Base-by-base conservation (phyloP, 2,329 filamentous ascomycete species). In the Elsinoe australis region DNA sequence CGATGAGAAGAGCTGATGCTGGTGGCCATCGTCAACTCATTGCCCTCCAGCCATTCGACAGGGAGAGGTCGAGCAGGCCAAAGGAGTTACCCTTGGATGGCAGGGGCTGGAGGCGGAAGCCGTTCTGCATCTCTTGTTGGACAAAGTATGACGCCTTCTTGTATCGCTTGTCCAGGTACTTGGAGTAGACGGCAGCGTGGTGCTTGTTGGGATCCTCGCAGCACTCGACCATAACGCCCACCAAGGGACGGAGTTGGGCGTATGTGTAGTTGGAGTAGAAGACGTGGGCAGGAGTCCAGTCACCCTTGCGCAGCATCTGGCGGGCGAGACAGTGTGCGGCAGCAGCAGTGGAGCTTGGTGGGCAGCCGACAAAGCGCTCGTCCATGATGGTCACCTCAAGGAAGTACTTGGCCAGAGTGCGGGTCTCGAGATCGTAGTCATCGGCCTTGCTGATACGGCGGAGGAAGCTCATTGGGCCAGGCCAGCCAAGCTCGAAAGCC, bases 381-480 rank as follows among this genome's bases (percentile, higher is more conserved):
- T 98, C 92, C 88, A 96, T 95, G 64, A 96, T 82, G 29, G 88
- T 94, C 49, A 96, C 78, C 65, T 98, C 92, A 19, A 98, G 75
- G 67, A 98, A 95, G 69, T 98, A 98, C 70, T 98, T 98, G 58
- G 92, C 88, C 48, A 98, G 72, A 4, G 92, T 96, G 29, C 92
- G 80, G 8, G 90, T 95, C 69, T 98, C 90, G 38, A 95, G 73
- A 61, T 98, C 89, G 62, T 96, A 98, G 62, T 95, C 88, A 63
- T 98, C 92, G 10, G 92, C 92, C 71, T 96, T 96, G 80, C 90
- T 96, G 67, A 96, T 92, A 49, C 90, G 82, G 52, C 92, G 80
- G 53, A 98, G 75, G 69, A 98, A 98, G 71, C 88, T 95, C 90
- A 98, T 95, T 1, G 92, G 92, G 34, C 92, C 92, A n/a, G 92